Percentiles rank a stretch among this genome's conserved stretches.
These are phyloP conservation scores for Ophiocordyceps unilateralis DNA, from an alignment of 2,329 filamentous ascomycete species.

Conservation along the genomic window DNA sequence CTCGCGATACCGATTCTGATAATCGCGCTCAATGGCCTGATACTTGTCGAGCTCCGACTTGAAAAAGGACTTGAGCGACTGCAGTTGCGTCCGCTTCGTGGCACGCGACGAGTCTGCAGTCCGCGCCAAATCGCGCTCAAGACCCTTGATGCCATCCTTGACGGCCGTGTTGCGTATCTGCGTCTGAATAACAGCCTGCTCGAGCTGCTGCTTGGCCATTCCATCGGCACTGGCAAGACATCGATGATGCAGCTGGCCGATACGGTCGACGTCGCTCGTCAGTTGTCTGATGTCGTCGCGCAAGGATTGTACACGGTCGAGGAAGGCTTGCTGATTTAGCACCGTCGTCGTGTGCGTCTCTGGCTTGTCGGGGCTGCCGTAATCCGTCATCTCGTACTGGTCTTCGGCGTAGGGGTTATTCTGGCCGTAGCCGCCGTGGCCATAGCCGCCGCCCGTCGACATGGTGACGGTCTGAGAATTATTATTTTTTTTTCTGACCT, in stretches of 20 bases:
- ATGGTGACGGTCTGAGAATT: not conserved
- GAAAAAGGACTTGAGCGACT: slow-evolving; percentile 54
- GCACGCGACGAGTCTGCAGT: slow-evolving; percentile 41
- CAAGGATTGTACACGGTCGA: slow-evolving; percentile 46
- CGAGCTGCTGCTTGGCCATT: slow-evolving; percentile 37
- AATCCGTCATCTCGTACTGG: slow-evolving; percentile 36
- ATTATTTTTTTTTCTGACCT: too few species aligned
- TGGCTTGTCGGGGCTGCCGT: slow-evolving; percentile 18
- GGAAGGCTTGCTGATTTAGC: slow-evolving; percentile 49
- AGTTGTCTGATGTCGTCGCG: slow-evolving; percentile 52
- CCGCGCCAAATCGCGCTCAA: slow-evolving; percentile 53
- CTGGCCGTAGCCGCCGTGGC: not conserved
- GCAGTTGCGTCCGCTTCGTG: slow-evolving; percentile 53
- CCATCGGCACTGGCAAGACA: slow-evolving; percentile 49
- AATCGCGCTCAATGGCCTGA: slow-evolving; percentile 52
- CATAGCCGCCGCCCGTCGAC: not conserved
- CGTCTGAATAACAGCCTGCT: slow-evolving; percentile 51
- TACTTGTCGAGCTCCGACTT: slow-evolving; percentile 55
- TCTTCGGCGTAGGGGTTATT: slow-evolving; percentile 5
- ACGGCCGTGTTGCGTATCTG: slow-evolving; percentile 59
- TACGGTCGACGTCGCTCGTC: slow-evolving; percentile 47
- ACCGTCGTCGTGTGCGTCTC: slow-evolving; percentile 11
- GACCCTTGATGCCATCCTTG: slow-evolving; percentile 60
- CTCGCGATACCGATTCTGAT: slow-evolving; percentile 54
- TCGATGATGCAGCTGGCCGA: slow-evolving; percentile 55